A percentile compares a stretch with the other conserved stretches of the same genome.
These are phyloP conservation scores for Arthrinium puccinioides DNA, from an alignment of 2,329 filamentous ascomycete species.

Conservation along the genomic window DNA sequence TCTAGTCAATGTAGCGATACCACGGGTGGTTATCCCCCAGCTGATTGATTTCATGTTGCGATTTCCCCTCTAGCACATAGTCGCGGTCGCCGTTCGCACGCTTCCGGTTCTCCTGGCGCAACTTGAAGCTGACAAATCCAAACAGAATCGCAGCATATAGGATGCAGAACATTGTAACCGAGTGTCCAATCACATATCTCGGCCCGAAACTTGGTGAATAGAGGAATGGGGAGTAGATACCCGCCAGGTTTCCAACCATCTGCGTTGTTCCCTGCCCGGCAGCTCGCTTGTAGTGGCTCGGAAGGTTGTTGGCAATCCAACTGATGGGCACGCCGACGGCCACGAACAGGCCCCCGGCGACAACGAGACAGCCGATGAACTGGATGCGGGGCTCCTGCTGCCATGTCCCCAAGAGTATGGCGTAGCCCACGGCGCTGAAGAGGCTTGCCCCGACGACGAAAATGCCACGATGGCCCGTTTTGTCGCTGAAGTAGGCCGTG, in stretches of 20 bases:
- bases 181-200: neutral
- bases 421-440: conserved; percentile 2
- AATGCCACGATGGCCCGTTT: conserved; percentile 21
- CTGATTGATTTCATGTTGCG: neutral
- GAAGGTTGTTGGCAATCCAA: conserved; percentile 7
- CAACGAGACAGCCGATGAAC: conserved; percentile 6
- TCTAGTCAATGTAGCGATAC: conserved; percentile 1
- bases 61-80: neutral
- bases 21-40: conserved; percentile 1
- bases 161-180: neutral
- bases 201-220: neutral
- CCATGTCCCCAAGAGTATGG: conserved; percentile 3
- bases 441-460: conserved; percentile 14
- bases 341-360: conserved; percentile 5
- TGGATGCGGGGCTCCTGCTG: conserved; percentile 1
- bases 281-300: conserved; percentile 6
- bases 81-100: neutral
- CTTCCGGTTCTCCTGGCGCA: neutral
- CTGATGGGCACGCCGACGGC: conserved; percentile 7
- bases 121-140: neutral
- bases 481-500: conserved; percentile 39
- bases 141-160: neutral
- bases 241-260: conserved; percentile 6
- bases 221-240: conserved; percentile 2
- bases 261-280: conserved; percentile 6